Conservation (phyloP, 371 early-diverging fungal species). For the Neoconidiobolus thromboides region DNA sequence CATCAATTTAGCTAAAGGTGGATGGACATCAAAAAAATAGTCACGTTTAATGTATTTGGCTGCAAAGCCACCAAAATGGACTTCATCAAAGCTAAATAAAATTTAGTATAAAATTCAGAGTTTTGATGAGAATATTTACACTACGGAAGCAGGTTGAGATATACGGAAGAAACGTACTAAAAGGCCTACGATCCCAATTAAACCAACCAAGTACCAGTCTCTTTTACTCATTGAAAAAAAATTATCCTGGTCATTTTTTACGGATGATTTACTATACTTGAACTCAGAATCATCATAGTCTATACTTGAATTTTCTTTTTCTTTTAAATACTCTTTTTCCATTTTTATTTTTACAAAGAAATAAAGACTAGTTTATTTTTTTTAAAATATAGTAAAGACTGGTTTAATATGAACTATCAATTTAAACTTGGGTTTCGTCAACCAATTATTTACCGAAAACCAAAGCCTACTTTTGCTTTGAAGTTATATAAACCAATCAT, state of each 20-base stretch:
- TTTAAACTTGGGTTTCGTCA: no score
- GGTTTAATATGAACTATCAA: no score
- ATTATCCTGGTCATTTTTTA: neutral
- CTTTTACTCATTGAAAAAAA: neutral
- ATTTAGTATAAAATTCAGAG: neutral
- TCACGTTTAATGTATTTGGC: constrained; percentile 67
- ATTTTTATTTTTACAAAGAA: no score
- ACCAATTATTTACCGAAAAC: no score
- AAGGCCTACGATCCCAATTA: neutral
- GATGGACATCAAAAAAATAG: constrained; percentile 98
- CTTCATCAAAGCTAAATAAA: constrained; percentile 28
- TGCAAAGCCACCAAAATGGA: constrained; percentile 37
- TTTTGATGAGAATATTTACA: neutral
- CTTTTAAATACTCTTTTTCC: no score
- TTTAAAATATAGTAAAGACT: no score
- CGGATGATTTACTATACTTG: constrained; percentile 2
- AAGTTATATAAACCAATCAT: no score
- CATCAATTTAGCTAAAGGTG: constrained; percentile 91
- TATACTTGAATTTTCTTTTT: neutral
- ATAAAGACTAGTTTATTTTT: no score
- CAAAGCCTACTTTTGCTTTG: no score
- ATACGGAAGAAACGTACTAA: constrained; percentile 4
- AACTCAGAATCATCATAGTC: constrained; percentile 1
- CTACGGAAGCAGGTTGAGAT: constrained; percentile 5
- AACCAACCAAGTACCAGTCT: neutral